Conservation (phyloP, 805 yeast species). For the Myxozyma melibiosi region DNA sequence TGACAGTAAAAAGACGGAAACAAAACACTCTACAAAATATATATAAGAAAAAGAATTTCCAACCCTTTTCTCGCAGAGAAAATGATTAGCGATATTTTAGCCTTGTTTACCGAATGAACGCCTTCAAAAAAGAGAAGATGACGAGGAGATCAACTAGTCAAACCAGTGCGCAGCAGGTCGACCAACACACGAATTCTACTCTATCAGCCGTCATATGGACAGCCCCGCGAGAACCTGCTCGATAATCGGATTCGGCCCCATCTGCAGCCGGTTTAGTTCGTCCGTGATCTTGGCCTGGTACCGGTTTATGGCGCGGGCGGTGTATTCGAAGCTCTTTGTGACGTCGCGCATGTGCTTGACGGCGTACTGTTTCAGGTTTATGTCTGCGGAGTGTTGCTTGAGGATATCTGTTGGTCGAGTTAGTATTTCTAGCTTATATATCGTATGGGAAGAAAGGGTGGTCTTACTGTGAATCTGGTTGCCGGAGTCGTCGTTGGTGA, state of each 20-base stretch:
- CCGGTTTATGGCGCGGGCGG: constrained; percentile 25
- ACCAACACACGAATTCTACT: no score
- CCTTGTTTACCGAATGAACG: no score
- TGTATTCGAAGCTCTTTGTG: constrained; percentile 49
- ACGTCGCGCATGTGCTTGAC: constrained; percentile 49
- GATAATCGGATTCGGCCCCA: constrained; percentile 26
- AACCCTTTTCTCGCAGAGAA: no score
- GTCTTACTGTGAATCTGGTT: constrained; percentile 46
- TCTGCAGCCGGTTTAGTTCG: constrained; percentile 17
- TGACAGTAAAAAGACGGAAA: no score
- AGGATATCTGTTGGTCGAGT: constrained; percentile 49
- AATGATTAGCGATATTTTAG: no score
- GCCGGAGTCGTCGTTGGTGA: constrained; percentile 45
- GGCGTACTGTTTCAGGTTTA: constrained; percentile 53
- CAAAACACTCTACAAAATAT: no score
- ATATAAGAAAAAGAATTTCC: no score
- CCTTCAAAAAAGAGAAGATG: no score
- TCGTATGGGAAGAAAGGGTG: not conserved
- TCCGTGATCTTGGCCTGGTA: constrained; percentile 18
- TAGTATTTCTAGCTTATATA: not conserved
- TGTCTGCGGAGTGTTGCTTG: constrained; percentile 54
- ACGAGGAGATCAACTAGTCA: no score
- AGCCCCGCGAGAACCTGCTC: constrained; percentile 15
- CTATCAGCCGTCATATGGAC: not conserved
- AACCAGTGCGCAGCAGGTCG: no score